Percentiles rank a stretch among this genome's conserved stretches.
phyloP scores from a whole-genome alignment of 345 rosid species.

The Raphanus raphanistrum region DNA sequence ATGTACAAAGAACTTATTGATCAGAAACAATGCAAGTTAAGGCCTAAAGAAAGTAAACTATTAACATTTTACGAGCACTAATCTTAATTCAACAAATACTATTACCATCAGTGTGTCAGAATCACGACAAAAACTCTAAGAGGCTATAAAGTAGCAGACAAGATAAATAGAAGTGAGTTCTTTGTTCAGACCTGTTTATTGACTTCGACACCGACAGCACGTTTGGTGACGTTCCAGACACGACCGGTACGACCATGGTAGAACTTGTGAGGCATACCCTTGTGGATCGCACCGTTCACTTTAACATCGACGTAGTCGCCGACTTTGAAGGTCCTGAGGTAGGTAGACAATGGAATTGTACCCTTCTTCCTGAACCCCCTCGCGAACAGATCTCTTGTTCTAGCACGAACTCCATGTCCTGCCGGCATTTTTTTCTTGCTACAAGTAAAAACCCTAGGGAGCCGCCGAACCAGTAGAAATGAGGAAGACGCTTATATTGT shows the following conservation, averaged over 20 bases:
- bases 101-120: background rate
- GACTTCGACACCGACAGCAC: background rate
- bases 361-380: background rate
- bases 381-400: background rate
- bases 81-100: background rate
- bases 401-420: background rate
- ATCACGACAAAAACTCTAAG: background rate
- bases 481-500: background rate
- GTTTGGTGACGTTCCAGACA: background rate
- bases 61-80: too few species aligned
- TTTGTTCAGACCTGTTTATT: background rate
- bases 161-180: background rate
- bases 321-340: background rate
- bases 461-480: background rate
- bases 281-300: background rate
- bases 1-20: too few species aligned
- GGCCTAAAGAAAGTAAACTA: too few species aligned
- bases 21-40: too few species aligned
- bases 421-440: background rate
- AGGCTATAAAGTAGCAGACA: too few species aligned
- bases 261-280: background rate
- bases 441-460: slow-evolving; percentile 4
- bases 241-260: background rate
- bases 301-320: background rate
- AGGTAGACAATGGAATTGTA: background rate